Conservation (phyloP, 2,329 filamentous ascomycete genomes). For the Fusarium liriodendri region DNA sequence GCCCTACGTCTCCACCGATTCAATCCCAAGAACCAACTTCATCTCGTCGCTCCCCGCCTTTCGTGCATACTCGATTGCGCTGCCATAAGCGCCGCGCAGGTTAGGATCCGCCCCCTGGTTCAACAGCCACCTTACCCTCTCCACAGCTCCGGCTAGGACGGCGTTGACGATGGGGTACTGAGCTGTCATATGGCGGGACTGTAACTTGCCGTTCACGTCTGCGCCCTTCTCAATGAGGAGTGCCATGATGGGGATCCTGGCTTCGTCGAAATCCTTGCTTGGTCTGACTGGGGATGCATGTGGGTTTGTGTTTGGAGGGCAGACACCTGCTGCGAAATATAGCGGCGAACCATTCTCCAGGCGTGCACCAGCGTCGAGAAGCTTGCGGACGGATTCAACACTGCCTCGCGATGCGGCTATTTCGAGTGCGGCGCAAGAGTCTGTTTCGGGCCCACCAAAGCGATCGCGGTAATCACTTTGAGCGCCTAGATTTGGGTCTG, state of each 20-base stretch:
- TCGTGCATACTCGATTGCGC: conserved; percentile 16
- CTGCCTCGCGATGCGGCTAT: conserved; percentile 9
- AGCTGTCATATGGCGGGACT: conserved; percentile 12
- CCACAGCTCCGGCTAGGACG: conserved; percentile 30
- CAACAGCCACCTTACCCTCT: conserved; percentile 34
- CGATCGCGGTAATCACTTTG: conserved; percentile 21
- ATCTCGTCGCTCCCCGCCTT: conserved; percentile 20
- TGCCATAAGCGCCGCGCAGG: conserved; percentile 23
- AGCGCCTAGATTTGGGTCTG: conserved; percentile 32
- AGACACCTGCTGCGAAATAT: conserved; percentile 24
- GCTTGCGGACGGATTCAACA: conserved; percentile 14
- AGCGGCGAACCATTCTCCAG: conserved; percentile 29
- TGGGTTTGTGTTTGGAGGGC: conserved; percentile 3
- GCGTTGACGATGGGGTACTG: conserved; percentile 32
- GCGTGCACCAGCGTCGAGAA: conserved; percentile 25
- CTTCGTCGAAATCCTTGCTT: conserved; percentile 10
- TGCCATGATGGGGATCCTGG: conserved; percentile 29
- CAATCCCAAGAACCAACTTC: conserved; percentile 19
- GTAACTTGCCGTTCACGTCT: conserved; percentile 17
- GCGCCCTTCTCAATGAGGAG: conserved; percentile 24
- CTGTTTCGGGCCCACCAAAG: conserved; percentile 13
- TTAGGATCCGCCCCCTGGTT: conserved; percentile 28
- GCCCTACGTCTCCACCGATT: background rate
- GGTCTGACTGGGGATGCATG: background rate
- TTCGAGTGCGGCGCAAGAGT: conserved; percentile 28